Percentiles rank a stretch among this genome's conserved stretches.
phyloP scores from a whole-genome alignment of 768 basidiomycete species.

The Boletus bicolor region DNA sequence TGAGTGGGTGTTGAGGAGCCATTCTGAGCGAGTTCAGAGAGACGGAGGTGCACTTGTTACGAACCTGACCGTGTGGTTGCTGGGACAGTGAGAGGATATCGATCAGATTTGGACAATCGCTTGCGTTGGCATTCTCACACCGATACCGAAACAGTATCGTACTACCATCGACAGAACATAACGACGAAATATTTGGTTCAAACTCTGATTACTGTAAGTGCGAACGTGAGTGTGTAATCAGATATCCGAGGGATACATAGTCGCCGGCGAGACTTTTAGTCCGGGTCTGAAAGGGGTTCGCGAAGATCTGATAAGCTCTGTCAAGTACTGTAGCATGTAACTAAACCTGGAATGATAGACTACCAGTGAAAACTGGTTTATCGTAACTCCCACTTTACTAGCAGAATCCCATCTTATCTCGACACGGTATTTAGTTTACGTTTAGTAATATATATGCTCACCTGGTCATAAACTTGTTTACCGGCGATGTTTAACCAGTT shows the following conservation, averaged over 20 bases:
- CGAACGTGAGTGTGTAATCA: neutral
- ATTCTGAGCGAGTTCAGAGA: conserved; percentile 25
- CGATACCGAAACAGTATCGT: neutral
- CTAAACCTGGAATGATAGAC: neutral
- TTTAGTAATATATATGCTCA: too few species aligned
- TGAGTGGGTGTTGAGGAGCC: conserved; percentile 46
- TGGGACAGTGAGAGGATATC: conserved; percentile 1
- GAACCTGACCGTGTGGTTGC: neutral
- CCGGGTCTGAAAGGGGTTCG: neutral
- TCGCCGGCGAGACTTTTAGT: neutral
- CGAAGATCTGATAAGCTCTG: neutral
- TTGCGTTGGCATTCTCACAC: neutral
- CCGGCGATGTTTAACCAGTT: too few species aligned
- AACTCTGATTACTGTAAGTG: conserved; percentile 1
- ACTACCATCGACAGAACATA: neutral
- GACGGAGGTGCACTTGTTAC: neutral
- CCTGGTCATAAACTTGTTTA: too few species aligned
- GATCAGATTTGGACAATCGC: conserved; percentile 4
- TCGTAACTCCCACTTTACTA: too few species aligned
- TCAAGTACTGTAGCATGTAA: neutral
- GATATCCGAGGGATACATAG: neutral
- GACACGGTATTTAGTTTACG: too few species aligned
- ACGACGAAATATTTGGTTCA: too few species aligned
- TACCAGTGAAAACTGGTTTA: too few species aligned
- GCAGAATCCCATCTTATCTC: too few species aligned